Evolutionary conservation across 2,329 filamentous ascomycete species (phyloP).

Genomic region (Penicillium crustosum): DNA sequence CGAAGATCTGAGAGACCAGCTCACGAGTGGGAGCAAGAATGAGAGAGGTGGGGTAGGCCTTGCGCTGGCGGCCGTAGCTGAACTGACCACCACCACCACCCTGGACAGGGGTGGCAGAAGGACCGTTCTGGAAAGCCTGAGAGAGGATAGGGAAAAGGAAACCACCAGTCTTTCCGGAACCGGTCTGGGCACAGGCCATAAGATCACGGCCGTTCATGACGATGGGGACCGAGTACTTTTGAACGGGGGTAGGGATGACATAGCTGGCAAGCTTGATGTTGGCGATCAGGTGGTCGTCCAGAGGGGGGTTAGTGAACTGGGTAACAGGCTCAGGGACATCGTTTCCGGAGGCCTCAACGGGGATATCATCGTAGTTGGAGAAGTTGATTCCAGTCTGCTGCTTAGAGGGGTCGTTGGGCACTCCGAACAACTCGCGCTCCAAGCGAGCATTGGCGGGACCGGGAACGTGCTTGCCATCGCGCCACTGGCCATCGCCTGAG

Average conservation of each 20-base stretch:
- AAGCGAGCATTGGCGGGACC: constrained; percentile 84
- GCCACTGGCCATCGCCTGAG: constrained; percentile 94
- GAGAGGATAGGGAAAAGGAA: constrained; percentile 99
- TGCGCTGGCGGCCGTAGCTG: constrained; percentile 83
- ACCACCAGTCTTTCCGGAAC: constrained; percentile 99
- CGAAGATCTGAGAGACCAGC: constrained; percentile 97
- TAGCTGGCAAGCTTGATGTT: constrained; percentile 96
- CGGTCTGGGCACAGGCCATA: constrained; percentile 99
- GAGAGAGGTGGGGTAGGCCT: constrained; percentile 93
- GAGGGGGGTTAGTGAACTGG: constrained; percentile 87
- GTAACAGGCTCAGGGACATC: constrained; percentile 90
- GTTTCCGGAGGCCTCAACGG: constrained; percentile 92
- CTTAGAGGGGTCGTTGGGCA: constrained; percentile 87
- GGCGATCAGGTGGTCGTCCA: constrained; percentile 86
- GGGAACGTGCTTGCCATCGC: constrained; percentile 92
- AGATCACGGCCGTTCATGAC: constrained; percentile 97
- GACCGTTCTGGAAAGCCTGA: constrained; percentile 91
- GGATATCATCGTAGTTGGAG: constrained; percentile 99
- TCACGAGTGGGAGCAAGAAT: constrained; percentile 97
- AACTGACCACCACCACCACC: constrained; percentile 56
- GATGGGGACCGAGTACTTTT: constrained; percentile 99
- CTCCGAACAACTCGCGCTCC: constrained; percentile 94
- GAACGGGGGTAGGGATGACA: constrained; percentile 92
- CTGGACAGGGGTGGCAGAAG: constrained; percentile 65
- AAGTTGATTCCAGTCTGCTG: constrained; percentile 99